phyloP scores from a whole-genome alignment of 2,329 filamentous ascomycete genomes.

The Pyricularia sp. region DNA sequence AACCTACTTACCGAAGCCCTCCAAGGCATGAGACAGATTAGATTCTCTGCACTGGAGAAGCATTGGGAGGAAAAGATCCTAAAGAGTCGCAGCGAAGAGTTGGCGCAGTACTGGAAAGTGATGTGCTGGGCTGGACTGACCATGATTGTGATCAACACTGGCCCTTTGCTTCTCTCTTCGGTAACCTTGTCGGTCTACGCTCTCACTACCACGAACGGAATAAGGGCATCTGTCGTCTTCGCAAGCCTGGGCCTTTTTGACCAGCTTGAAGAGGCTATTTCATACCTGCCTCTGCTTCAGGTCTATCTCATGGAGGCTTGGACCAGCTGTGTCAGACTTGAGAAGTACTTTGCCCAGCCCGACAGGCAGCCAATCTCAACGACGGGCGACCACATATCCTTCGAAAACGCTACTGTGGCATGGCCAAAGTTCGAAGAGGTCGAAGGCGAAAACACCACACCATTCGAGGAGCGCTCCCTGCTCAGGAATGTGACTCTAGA shows the following conservation, averaged over 20 bases:
- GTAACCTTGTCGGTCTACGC: constrained; percentile 19
- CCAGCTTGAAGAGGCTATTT: constrained; percentile 20
- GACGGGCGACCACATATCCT: constrained; percentile 13
- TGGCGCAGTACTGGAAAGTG: constrained; percentile 20
- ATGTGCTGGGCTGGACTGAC: constrained; percentile 17
- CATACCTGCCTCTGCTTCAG: constrained; percentile 18
- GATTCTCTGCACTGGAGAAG: constrained; percentile 22
- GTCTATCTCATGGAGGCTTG: constrained; percentile 21
- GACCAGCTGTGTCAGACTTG: constrained; percentile 20
- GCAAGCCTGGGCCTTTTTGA: constrained; percentile 21
- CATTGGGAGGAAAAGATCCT: constrained; percentile 21
- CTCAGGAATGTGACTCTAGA: constrained; percentile 18
- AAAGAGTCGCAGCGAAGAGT: constrained; percentile 20
- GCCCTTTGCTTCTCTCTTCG: constrained; percentile 19
- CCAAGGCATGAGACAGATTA: constrained; percentile 24
- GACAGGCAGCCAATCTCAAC: constrained; percentile 16
- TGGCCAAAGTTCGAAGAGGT: constrained; percentile 20
- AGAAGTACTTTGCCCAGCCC: constrained; percentile 19
- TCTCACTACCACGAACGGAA: constrained; percentile 16
- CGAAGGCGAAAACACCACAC: constrained; percentile 5
- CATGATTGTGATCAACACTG: constrained; percentile 17
- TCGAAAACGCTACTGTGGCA: constrained; percentile 18
- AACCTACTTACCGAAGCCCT: constrained; percentile 21
- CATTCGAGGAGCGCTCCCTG: constrained; percentile 14
- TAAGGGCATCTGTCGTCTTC: constrained; percentile 22